A percentile compares a stretch with the other conserved stretches of the same genome.
These are phyloP conservation scores for Colletotrichum nymphaeae DNA, from an alignment of 2,329 filamentous ascomycete genomes.

Conservation along the genomic window DNA sequence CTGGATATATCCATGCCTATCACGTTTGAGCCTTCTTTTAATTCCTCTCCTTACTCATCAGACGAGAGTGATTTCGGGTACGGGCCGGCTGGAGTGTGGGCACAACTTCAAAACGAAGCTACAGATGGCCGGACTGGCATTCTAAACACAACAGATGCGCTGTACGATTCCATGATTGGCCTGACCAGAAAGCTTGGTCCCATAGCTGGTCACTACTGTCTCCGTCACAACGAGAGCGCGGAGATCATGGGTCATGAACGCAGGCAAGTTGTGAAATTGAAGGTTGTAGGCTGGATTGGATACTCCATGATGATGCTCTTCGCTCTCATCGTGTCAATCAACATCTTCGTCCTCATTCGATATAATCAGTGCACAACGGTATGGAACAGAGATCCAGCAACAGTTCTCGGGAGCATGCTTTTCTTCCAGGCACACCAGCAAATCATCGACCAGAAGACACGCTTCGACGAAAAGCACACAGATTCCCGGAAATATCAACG, in stretches of 20 bases:
- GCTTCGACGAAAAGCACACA: background rate
- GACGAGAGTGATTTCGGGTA: background rate
- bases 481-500: no score
- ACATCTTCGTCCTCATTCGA: background rate
- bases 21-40: background rate
- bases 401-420: constrained; percentile 5
- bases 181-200: background rate
- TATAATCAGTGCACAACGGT: background rate
- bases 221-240: background rate
- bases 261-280: background rate
- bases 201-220: background rate
- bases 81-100: background rate
- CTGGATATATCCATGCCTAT: background rate
- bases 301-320: background rate
- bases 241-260: background rate
- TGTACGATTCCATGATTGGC: background rate
- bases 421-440: background rate
- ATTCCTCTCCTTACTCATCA: background rate
- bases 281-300: no score
- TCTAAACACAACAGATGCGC: background rate
- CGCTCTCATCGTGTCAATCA: background rate
- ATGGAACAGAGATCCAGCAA: constrained; percentile 10
- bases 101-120: background rate
- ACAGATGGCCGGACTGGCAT: background rate
- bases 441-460: background rate